Evolutionary conservation across 116 monocot genomes (phyloP).

Genomic region (Trichopus zeylanicus): DNA sequence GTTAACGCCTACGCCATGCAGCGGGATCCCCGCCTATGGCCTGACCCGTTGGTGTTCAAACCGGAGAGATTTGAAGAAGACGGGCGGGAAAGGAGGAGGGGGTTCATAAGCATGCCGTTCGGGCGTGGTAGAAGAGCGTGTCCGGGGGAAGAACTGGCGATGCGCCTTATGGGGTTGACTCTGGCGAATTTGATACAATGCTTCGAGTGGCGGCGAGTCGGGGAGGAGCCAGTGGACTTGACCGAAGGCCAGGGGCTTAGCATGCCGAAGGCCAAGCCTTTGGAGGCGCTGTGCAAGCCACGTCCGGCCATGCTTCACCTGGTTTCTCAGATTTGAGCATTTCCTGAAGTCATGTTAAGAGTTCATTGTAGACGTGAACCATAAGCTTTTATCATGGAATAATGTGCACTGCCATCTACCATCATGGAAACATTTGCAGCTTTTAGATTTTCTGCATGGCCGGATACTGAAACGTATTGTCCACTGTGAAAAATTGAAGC

Average conservation of each 20-base stretch:
- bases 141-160: constrained; percentile 31
- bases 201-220: constrained; percentile 22
- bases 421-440: too few relatives aligned
- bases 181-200: constrained; percentile 32
- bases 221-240: not conserved
- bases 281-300: not conserved
- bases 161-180: constrained; percentile 15
- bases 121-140: constrained; percentile 38
- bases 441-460: too few relatives aligned
- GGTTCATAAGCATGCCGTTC: constrained; percentile 10
- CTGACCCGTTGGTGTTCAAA: constrained; percentile 9
- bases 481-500: too few relatives aligned
- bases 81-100: too few relatives aligned
- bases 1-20: constrained; percentile 22
- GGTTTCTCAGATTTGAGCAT: too few relatives aligned
- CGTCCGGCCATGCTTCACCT: not conserved
- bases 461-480: too few relatives aligned
- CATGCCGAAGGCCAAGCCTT: not conserved
- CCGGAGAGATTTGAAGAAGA: constrained; percentile 22
- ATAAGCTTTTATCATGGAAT: too few relatives aligned
- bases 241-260: not conserved
- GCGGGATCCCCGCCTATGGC: constrained; percentile 14
- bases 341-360: too few relatives aligned
- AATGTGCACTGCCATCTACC: too few relatives aligned
- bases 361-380: too few relatives aligned